Conservation (phyloP, 306 rosid species). For the Sicyos edulis region DNA sequence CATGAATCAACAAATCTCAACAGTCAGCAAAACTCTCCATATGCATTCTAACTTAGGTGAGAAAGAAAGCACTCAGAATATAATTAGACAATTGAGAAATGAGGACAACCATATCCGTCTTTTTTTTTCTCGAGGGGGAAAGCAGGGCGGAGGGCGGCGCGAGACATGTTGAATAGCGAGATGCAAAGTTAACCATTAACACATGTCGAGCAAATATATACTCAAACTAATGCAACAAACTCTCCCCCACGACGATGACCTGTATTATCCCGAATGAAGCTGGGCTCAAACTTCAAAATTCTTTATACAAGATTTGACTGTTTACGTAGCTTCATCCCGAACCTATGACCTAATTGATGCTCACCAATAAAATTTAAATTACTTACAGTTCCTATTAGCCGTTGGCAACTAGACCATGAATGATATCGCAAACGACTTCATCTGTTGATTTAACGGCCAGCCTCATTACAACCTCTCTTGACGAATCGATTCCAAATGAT, state of each 20-base stretch:
- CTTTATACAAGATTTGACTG: constrained; percentile 8
- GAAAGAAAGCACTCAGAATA: neutral
- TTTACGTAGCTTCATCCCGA: neutral
- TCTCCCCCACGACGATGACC: constrained; percentile 1
- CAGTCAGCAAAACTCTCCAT: neutral
- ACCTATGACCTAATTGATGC: constrained; percentile 6
- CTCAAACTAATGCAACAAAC: constrained; percentile 20
- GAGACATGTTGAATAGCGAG: neutral
- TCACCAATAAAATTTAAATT: neutral
- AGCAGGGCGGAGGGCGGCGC: neutral
- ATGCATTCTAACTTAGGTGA: neutral
- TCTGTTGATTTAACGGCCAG: constrained; percentile 78
- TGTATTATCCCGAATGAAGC: too few species aligned
- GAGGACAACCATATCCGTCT: neutral
- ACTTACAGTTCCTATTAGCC: constrained; percentile 45
- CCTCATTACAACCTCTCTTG: constrained; percentile 91
- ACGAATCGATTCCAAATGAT: constrained; percentile 79
- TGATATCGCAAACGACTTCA: constrained; percentile 61
- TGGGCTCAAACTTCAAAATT: too few species aligned
- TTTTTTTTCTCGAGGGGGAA: neutral
- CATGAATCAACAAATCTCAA: neutral
- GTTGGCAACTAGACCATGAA: constrained; percentile 84
- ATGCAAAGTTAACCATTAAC: neutral
- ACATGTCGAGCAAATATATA: neutral
- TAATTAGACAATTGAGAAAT: neutral